A percentile compares a stretch with the other conserved stretches of the same genome.
These are phyloP conservation scores for Fusarium sp. DNA, from an alignment of 2,329 filamentous ascomycete species.

Conservation along the genomic window DNA sequence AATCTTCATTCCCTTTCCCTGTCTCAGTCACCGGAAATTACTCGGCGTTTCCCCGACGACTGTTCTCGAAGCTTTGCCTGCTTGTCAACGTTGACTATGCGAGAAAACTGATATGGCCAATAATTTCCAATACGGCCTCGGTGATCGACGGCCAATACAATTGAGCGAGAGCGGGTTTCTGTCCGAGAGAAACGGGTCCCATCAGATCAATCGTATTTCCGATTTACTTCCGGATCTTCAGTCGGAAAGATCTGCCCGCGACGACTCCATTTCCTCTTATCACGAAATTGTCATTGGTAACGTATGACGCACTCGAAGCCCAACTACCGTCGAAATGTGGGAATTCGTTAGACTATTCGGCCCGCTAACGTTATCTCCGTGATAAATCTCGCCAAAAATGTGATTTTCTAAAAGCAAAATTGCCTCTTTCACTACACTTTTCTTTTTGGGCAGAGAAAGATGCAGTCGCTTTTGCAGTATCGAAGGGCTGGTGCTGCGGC, in stretches of 20 bases:
- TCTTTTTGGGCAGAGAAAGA: neutral
- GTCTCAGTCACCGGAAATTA: neutral
- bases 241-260: neutral
- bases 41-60: neutral
- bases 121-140: neutral
- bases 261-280: conserved; percentile 22
- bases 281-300: conserved; percentile 8
- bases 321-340: neutral
- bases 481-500: conserved; percentile 27
- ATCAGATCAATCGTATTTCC: neutral
- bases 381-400: conserved; percentile 2
- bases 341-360: neutral
- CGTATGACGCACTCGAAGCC: neutral
- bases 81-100: neutral
- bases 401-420: neutral
- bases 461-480: conserved; percentile 35
- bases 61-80: neutral
- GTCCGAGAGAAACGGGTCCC: neutral
- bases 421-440: neutral
- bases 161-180: neutral
- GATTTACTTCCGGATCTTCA: neutral
- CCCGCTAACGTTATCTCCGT: neutral
- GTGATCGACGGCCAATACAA: neutral
- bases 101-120: neutral
- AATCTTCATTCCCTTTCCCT: too few species aligned